Percentiles rank a stretch among this genome's conserved stretches.
Conservation (phyloP, 2,329 filamentous ascomycete species). For the Fusarium proliferatum region DNA sequence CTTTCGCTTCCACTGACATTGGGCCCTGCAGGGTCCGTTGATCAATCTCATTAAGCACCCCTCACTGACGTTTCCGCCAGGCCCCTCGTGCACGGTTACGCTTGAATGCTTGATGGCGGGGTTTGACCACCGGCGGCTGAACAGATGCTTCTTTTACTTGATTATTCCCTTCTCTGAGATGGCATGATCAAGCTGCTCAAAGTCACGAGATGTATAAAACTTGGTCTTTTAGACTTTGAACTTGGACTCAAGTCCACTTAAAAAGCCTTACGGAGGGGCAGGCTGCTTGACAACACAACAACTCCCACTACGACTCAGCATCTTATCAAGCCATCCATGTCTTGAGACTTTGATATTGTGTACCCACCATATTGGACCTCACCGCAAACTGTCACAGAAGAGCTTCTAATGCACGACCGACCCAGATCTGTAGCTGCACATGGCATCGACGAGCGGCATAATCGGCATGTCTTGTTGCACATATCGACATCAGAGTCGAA, state of each 20-base stretch:
- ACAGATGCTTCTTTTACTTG: not conserved
- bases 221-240: not conserved
- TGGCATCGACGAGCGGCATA: not conserved
- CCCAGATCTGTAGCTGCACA: slow-evolving; percentile 8
- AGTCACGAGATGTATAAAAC: slow-evolving; percentile 6
- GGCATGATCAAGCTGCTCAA: not conserved
- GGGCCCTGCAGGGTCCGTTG: slow-evolving; percentile 40
- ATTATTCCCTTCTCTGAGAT: not conserved
- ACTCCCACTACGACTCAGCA: slow-evolving; percentile 6
- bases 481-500: slow-evolving; percentile 30
- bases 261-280: slow-evolving; percentile 9
- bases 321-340: slow-evolving; percentile 16
- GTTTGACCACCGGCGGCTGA: slow-evolving; percentile 10
- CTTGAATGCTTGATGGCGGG: slow-evolving; percentile 23
- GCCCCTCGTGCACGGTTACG: slow-evolving; percentile 33
- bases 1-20: slow-evolving; percentile 14
- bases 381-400: slow-evolving; percentile 29
- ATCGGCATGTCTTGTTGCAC: not conserved
- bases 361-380: slow-evolving; percentile 22
- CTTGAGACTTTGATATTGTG: slow-evolving; percentile 25
- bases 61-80: slow-evolving; percentile 22
- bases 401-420: slow-evolving; percentile 5
- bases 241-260: not conserved
- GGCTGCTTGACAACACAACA: slow-evolving; percentile 7
- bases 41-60: slow-evolving; percentile 38